These are phyloP conservation scores for Aspergillus sclerotioniger DNA, from an alignment of 495 filamentous ascomycete species.

Conservation along the genomic window DNA sequence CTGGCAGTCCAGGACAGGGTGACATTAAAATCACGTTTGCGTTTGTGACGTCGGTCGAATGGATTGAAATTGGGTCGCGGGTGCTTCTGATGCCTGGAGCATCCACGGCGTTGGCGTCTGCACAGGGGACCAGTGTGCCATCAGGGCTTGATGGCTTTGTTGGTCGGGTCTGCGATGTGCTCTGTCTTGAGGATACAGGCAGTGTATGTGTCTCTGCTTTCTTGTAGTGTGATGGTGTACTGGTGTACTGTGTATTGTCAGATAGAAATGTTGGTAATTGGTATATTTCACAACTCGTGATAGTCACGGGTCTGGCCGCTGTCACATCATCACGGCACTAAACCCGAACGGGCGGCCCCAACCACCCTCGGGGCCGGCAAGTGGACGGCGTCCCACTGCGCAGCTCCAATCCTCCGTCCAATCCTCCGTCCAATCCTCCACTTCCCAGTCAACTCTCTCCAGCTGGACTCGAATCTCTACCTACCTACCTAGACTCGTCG, in stretches of 20 bases:
- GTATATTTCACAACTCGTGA: too few relatives aligned
- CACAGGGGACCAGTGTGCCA: conserved; percentile 19
- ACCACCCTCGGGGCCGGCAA: background rate
- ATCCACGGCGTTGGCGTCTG: conserved; percentile 33
- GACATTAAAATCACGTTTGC: conserved; percentile 69
- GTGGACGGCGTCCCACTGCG: background rate
- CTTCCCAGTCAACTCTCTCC: background rate
- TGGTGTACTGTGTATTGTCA: too few relatives aligned
- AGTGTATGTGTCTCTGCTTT: too few relatives aligned
- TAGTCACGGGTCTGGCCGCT: background rate
- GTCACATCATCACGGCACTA: background rate
- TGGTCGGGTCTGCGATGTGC: conserved; percentile 41
- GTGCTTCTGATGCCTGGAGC: conserved; percentile 75
- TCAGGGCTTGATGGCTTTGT: conserved; percentile 52
- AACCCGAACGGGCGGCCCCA: background rate
- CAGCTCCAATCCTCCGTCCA: background rate
- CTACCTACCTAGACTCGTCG: background rate
- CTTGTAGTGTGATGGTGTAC: too few relatives aligned
- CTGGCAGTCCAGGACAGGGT: conserved; percentile 24
- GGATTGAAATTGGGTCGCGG: conserved; percentile 76
- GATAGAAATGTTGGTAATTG: too few relatives aligned
- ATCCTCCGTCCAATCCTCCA: background rate
- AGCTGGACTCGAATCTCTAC: background rate
- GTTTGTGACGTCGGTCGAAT: conserved; percentile 74
- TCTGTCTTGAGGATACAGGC: conserved; percentile 19